Evolutionary conservation across 1,284 basidiomycete genomes (phyloP).

Genomic region (Butyriboletus pseudospeciosus): DNA sequence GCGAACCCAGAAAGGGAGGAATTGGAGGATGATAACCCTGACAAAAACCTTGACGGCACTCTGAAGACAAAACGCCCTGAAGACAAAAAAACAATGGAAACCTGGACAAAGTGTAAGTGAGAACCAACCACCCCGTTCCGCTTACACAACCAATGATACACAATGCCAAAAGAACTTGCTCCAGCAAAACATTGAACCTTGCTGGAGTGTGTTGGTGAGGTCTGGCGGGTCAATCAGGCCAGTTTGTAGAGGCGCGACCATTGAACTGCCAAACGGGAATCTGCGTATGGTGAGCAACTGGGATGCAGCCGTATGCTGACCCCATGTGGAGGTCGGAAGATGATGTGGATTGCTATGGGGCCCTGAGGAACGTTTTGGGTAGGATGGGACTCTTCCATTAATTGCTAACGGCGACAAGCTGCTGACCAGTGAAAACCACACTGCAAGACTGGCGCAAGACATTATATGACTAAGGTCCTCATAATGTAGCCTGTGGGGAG

Average conservation of each 20-base stretch:
- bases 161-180: neutral
- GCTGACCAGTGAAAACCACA: neutral
- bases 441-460: neutral
- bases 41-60: constrained; percentile 10
- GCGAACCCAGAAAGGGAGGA: no score
- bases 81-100: no score
- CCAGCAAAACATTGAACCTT: neutral
- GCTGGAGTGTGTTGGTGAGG: neutral
- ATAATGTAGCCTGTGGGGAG: no score
- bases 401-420: neutral
- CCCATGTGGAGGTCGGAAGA: neutral
- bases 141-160: neutral
- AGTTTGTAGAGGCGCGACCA: neutral
- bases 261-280: neutral
- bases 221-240: neutral
- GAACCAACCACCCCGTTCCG: neutral
- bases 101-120: neutral
- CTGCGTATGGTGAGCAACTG: no score
- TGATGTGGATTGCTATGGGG: neutral
- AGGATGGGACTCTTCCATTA: no score
- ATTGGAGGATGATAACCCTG: constrained; percentile 1
- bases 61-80: neutral
- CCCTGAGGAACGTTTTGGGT: neutral
- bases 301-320: neutral
- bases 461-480: no score